Conservation (phyloP, 2,329 filamentous ascomycete species). For the Nemania bipapillata region DNA sequence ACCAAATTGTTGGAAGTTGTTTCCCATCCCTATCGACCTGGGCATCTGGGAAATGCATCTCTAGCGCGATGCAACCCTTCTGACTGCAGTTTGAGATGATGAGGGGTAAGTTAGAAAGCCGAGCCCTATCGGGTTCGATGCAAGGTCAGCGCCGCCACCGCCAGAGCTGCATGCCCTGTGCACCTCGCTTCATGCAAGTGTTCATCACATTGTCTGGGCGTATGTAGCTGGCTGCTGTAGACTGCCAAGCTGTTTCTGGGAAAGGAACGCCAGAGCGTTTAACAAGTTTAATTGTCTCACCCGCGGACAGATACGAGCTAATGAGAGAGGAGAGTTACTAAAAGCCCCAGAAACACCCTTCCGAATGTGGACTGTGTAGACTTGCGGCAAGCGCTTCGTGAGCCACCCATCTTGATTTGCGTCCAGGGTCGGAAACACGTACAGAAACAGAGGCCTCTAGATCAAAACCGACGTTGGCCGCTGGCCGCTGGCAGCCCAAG, state of each 20-base stretch:
- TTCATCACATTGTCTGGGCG: constrained; percentile 30
- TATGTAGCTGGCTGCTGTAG: constrained; percentile 15
- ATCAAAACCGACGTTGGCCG: constrained; percentile 21
- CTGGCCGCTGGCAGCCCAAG: constrained; percentile 15
- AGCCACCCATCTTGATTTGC: constrained; percentile 38
- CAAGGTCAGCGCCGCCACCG: constrained; percentile 25
- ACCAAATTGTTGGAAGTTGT: constrained; percentile 1
- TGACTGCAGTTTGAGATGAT: constrained; percentile 21
- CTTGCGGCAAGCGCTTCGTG: constrained; percentile 48
- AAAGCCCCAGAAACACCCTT: constrained; percentile 42
- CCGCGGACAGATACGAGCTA: constrained; percentile 39
- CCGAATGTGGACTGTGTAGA: constrained; percentile 37
- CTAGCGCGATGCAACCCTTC: constrained; percentile 24
- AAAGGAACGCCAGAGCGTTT: constrained; percentile 42
- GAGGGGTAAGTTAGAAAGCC: constrained; percentile 23
- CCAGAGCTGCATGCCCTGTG: constrained; percentile 24
- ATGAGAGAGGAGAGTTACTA: constrained; percentile 44
- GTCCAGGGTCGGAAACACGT: constrained; percentile 40
- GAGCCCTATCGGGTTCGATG: constrained; percentile 29
- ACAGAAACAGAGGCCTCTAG: constrained; percentile 31
- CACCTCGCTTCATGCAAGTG: constrained; percentile 32
- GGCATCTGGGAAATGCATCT: constrained; percentile 10
- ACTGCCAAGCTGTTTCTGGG: constrained; percentile 26
- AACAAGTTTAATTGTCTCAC: constrained; percentile 40
- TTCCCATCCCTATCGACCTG: neutral